phyloP scores from a whole-genome alignment of 1,139 yeast genomes.

The Sugiyamaella paludigena region DNA sequence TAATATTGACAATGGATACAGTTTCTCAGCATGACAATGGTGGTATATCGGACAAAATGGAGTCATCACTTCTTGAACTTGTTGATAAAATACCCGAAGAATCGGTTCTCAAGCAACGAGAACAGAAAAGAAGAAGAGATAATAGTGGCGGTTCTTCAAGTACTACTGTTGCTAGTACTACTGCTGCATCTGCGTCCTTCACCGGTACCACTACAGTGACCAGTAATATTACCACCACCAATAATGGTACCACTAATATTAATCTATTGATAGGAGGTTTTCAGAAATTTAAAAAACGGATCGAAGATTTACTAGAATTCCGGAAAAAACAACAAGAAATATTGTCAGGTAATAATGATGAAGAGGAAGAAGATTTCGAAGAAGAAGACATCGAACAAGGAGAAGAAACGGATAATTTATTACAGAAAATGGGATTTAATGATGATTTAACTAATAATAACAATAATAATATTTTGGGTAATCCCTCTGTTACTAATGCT shows the following conservation, averaged over 20 bases:
- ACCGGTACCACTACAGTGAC: neutral
- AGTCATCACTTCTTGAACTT: conserved; percentile 9
- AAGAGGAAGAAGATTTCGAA: neutral
- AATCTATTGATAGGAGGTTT: conserved; percentile 6
- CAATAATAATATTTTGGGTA: neutral
- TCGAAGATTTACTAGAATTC: conserved; percentile 3
- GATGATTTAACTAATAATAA: neutral
- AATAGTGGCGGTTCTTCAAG: conserved; percentile 1
- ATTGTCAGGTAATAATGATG: neutral
- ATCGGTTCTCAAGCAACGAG: conserved; percentile 9
- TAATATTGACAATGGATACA: conserved; percentile 19
- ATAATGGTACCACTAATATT: neutral
- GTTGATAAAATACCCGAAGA: conserved; percentile 13
- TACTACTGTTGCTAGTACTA: neutral
- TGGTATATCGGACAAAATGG: conserved; percentile 4
- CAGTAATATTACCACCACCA: neutral
- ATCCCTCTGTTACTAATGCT: neutral
- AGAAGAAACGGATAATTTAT: neutral
- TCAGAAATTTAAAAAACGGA: conserved; percentile 4
- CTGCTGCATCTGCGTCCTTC: neutral
- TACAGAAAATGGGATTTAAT: neutral
- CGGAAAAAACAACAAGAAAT: conserved; percentile 1
- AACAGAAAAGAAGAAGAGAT: conserved; percentile 3
- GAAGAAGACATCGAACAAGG: neutral
- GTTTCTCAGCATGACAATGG: conserved; percentile 9